Evolutionary conservation across 2,329 filamentous ascomycete genomes (phyloP), one percentile per base, ranked within the genome.

Genomic region (Didymosphaeria variabile): DNA sequence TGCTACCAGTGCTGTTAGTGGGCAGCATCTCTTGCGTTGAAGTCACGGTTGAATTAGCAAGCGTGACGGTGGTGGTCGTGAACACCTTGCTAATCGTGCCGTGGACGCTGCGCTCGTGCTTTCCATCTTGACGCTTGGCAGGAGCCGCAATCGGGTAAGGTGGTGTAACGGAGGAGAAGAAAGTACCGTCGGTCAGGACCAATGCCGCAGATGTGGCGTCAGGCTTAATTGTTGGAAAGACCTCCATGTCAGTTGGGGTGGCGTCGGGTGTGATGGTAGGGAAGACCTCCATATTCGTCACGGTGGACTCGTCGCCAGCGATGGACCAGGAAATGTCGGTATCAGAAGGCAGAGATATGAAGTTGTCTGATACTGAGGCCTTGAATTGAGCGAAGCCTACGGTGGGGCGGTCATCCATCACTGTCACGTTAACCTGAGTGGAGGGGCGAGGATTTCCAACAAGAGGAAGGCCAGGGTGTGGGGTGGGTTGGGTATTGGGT

Each of bases 171-270:
- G 34, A 42, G 13, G 50, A 40, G 34, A 53, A 53, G 23, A 29
- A 42, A 12, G 21, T 53, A 26, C 50, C 50, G 21, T 53, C 50
- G 5, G 50, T 53, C 50, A 31, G 29, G 21, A 36, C 23, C 19
- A 15, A n/a, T 7, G 1, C 15, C 17, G 7, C 17, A 45, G 19
- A 10, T 9, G 46, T 50, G 15, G 46, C 3, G 3, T 34, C 46
- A 12, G 46, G 46, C 15, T 9, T 9, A 17, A 49, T 32, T 5
- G 26, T 32, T 10, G 29, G 46, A 9, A 32, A 49, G 7, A 9
- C 7, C 26, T 49, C 26, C 26, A 49, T n/a, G 29, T 49, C 46
- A 31, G 46, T 49, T 7, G 15, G 13, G 49, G 49, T 31, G 5
- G 31, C 17, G 13, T 38, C 32, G 29, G 29, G 13, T 9, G 7